Evolutionary conservation across 257 asterid species (phyloP).

Genomic region (Solanum virginianum): DNA sequence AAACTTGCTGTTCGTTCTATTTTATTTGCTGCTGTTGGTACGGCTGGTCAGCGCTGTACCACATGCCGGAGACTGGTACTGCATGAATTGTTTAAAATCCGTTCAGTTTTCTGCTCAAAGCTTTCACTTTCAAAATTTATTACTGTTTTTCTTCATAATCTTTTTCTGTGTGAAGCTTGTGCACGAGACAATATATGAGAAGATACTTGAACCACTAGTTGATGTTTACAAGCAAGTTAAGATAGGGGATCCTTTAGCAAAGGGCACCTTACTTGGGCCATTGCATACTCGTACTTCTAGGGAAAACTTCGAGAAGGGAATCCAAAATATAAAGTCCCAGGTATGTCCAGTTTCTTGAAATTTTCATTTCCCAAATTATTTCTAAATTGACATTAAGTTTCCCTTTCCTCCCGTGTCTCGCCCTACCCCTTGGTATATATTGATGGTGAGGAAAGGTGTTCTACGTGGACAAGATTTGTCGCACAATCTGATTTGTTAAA

Average conservation of each 20-base stretch:
- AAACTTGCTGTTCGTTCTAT: conserved; percentile 93
- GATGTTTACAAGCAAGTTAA: conserved; percentile 86
- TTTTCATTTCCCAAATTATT: not conserved
- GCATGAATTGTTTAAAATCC: not conserved
- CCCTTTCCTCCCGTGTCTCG: not conserved
- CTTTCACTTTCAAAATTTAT: not conserved
- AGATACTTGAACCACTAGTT: conserved; percentile 57
- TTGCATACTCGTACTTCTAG: conserved; percentile 62
- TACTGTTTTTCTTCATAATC: not conserved
- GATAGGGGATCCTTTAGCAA: conserved; percentile 87
- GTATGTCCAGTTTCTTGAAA: conserved; percentile 15
- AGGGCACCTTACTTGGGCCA: conserved; percentile 87
- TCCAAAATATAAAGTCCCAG: conserved; percentile 72
- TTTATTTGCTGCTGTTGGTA: conserved; percentile 95
- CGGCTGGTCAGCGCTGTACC: conserved; percentile 99
- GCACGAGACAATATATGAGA: conserved; percentile 72
- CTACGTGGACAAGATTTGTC: not conserved
- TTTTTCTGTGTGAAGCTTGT: conserved; percentile 47
- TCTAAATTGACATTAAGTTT: not conserved
- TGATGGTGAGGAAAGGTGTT: not conserved
- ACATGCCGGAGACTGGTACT: conserved; percentile 98
- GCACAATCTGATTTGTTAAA: not conserved
- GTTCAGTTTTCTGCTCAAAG: not conserved
- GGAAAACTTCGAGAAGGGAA: conserved; percentile 73
- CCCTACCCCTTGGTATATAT: not conserved